These are phyloP conservation scores for Roridomyces roridus DNA, from an alignment of 768 basidiomycete species.

Conservation along the genomic window DNA sequence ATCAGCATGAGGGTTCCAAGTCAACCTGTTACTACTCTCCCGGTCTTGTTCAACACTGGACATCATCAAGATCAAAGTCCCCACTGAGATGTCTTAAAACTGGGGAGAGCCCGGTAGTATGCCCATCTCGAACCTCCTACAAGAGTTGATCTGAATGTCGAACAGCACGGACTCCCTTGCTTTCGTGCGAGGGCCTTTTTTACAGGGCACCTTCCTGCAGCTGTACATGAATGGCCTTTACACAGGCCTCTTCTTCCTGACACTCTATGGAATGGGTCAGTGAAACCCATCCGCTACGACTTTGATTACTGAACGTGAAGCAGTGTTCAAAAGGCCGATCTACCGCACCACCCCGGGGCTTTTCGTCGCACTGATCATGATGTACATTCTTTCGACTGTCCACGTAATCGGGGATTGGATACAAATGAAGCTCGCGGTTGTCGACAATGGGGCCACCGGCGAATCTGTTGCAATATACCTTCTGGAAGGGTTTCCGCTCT, in stretches of 20 bases:
- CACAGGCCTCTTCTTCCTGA: background rate
- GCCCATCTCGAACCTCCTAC: too few species aligned
- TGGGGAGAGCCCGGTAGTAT: too few species aligned
- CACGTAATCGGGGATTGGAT: conserved; percentile 9
- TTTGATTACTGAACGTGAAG: too few species aligned
- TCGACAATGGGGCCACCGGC: conserved; percentile 3
- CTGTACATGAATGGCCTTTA: background rate
- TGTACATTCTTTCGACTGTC: conserved; percentile 16
- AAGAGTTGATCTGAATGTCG: too few species aligned
- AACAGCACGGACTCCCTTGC: too few species aligned
- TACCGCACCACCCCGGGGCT: background rate
- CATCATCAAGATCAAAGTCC: too few species aligned
- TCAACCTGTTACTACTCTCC: too few species aligned
- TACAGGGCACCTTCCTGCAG: background rate
- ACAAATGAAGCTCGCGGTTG: conserved; percentile 4
- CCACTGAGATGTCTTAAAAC: too few species aligned
- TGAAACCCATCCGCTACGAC: background rate
- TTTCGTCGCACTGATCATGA: conserved; percentile 2
- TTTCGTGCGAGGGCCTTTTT: background rate
- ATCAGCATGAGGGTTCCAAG: too few species aligned
- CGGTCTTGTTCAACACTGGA: too few species aligned
- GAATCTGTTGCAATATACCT: background rate
- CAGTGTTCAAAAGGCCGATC: background rate
- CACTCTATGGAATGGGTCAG: background rate
- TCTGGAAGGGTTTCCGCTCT: background rate